Evolutionary conservation across 768 basidiomycete genomes (phyloP), one percentile per base, ranked within the genome.

Genomic region (Russula sp.): DNA sequence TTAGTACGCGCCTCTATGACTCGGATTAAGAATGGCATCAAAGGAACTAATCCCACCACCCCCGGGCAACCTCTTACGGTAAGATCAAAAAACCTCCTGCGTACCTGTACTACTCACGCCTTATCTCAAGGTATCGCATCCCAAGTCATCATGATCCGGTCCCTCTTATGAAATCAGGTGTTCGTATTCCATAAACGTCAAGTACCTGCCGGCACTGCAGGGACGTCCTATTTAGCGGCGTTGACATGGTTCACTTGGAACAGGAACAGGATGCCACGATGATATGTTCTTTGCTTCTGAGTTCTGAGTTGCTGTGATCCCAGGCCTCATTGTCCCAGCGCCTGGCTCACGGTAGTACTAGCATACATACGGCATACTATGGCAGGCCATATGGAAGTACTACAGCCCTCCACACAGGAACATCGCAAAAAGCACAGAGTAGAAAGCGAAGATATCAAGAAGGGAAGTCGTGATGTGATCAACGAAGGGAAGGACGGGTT

Each of bases 391-490:
- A 50, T 24, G 49, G 24, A 26, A 24, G 24, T 24, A 16, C 14
- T 24, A 38, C 24, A n/a, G 34, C 18, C n/a, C 22, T 13, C 18
- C 18, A 30, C 48, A 16, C 24, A 53, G 16, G 22, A 26, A 20
- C 50, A 36, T 26, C 22, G 24, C 42, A 46, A 26, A n/a, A 42
- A 30, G n/a, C n/a, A 20, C 57, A 16, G 46, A 61, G 46, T 26
- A 51, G 50, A 58, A 51, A 52, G 20, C 34, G 57, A 59, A 38
- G 57, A 26, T 26, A 30, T 24, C 34, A 38, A 42, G 16, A 40
- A 10, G 20, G 18, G 32, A 24, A 11, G 18, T 30, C 49, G 20
- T 60, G 63, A 60, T 61, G 59, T 53, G 63, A 64, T 64, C 59
- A 62, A 14, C 42, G 56, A 30, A 53, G 57, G 59, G 53, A 49